Evolutionary conservation across 2,329 filamentous ascomycete species (phyloP), one percentile per base, ranked within the genome.

Genomic region (Hypoxylon sp.): DNA sequence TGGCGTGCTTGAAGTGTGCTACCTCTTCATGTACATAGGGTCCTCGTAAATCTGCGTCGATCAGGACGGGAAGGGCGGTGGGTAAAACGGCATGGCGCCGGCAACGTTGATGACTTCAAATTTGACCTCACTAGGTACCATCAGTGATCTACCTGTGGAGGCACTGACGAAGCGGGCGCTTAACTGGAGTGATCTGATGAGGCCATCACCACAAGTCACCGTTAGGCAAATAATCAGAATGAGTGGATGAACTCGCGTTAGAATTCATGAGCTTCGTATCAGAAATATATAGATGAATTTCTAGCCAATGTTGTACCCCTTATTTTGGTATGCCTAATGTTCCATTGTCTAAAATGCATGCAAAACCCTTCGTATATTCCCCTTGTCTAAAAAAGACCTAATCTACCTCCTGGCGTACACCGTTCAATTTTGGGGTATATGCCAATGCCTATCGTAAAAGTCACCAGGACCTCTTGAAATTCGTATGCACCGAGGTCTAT

Each of bases 401-500:
- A 17, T 31, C 19, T 7, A 16, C 21, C 35, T 20, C 23, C 40
- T 32, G 38, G 40, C 44, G 31, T 42, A 37, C 31, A 29, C 13
- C 19, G 16, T 11, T 31, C 37, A 32, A n/a, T 32, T 45, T 30
- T 44, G 45, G 30, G 34, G 30, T 31, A 23, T 19, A 13, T 42
- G 35, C 44, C 49, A 21, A 21, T 42, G 46, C 49, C 49, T n/a
- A n/a, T n/a, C n/a, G 16, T 49, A 53, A 40, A 53, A 45, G 40
- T 15, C 40, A 41, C 32, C 49, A 32, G 36, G n/a, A n/a, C n/a
- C n/a, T n/a, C n/a, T n/a, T n/a, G n/a, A n/a, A 8, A 36, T 44
- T 45, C 12, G 37, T 42, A 40, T 53, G 30, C 44, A 6, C 44
- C 30, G 48, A 56, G 38, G 53, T 52, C 53, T 49, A 56, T 38